Conservation (phyloP, 495 filamentous ascomycete species). For the Paragyromitra xinjiangensis region DNA sequence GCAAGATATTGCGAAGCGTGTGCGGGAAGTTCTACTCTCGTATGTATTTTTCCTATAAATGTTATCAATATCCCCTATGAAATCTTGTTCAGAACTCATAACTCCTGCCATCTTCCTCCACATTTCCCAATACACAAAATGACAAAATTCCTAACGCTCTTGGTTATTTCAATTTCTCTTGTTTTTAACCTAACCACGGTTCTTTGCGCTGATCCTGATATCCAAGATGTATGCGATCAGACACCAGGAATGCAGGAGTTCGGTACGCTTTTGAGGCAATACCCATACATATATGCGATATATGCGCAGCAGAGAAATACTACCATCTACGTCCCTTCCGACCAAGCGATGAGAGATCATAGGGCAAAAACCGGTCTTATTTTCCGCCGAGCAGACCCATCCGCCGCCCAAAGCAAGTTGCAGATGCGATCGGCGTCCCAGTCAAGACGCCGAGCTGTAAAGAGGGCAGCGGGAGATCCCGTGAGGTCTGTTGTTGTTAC, state of each 20-base stretch:
- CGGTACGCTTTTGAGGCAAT: not conserved
- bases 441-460: not conserved
- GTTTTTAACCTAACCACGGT: not conserved
- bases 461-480: not conserved
- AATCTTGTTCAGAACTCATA: not conserved
- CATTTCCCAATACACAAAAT: not conserved
- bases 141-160: not conserved
- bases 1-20: not conserved
- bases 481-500: not conserved
- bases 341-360: not conserved
- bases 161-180: not conserved
- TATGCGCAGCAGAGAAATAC: not conserved
- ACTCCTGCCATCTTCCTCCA: not conserved
- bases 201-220: not conserved
- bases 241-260: not conserved
- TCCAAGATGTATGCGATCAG: conserved; percentile 1
- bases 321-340: not conserved
- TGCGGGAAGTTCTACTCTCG: not conserved
- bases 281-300: conserved; percentile 10
- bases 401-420: not conserved
- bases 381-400: not conserved
- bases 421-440: not conserved
- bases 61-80: not conserved
- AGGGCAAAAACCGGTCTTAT: not conserved
- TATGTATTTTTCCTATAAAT: not conserved